phyloP scores from a whole-genome alignment of 768 basidiomycete species.

The Xerocomellus dryophilus region DNA sequence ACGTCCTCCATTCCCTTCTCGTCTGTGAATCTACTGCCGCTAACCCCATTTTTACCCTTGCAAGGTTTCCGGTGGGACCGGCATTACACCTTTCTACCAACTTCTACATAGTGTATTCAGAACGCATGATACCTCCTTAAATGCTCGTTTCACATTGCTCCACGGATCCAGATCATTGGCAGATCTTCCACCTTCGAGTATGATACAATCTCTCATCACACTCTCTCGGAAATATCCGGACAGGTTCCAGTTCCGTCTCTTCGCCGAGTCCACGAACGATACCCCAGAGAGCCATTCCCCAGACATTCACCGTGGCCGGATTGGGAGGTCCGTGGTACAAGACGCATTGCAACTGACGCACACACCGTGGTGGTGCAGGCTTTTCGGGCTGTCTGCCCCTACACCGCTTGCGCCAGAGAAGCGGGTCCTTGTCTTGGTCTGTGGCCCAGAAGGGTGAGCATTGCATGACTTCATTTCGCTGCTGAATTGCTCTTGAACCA shows the following conservation, averaged over 20 bases:
- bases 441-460: constrained; percentile 79
- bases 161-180: constrained; percentile 61
- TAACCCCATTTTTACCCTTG: neutral
- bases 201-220: constrained; percentile 51
- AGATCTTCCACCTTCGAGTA: constrained; percentile 66
- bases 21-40: neutral
- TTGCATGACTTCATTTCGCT: neutral
- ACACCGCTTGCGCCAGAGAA: constrained; percentile 26
- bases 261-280: constrained; percentile 49
- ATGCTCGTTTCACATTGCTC: constrained; percentile 66
- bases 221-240: constrained; percentile 53
- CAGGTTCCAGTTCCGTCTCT: constrained; percentile 54
- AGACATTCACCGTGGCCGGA: constrained; percentile 49
- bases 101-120: constrained; percentile 57
- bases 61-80: constrained; percentile 86
- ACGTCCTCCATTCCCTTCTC: constrained; percentile 1
- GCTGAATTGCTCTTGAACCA: neutral
- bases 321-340: constrained; percentile 49
- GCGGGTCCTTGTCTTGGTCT: constrained; percentile 66
- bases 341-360: constrained; percentile 35
- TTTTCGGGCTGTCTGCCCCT: constrained; percentile 16
- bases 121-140: constrained; percentile 20
- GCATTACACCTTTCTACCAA: constrained; percentile 83
- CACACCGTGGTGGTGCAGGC: constrained; percentile 31
- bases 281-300: constrained; percentile 13